Evolutionary conservation across 768 basidiomycete species (phyloP), one percentile per base, ranked within the genome.

Genomic region (Leucosporidium yakuticum): DNA sequence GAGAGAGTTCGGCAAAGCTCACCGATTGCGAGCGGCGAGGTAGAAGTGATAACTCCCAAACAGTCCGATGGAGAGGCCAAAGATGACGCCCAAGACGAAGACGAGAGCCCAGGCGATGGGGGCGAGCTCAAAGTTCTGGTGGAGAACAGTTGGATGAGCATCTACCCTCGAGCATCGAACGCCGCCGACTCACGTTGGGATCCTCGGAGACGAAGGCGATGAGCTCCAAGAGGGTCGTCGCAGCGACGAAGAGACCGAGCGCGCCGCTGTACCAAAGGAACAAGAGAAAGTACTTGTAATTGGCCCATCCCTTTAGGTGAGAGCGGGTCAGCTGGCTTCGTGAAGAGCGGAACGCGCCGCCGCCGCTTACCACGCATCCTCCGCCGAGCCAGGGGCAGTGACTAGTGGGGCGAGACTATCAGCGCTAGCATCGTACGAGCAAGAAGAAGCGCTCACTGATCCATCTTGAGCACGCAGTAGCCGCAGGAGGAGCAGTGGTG

Each of bases 351-450:
- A 19, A 8, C 50, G 47, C 4, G 15, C 21, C 12, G 34, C 14
- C 29, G 4, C 32, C 23, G 39, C 62, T 34, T n/a, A 65, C 71
- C 19, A 63, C 64, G 51, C 68, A 69, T 4, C 65, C 68, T 1
- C 68, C 71, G 7, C 71, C 71, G 29, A 69, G 65, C 71, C 71
- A 73, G 0, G 71, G 71, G n/a, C 71, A 73, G 65, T 73, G 71
- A 34, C 29, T 23, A 19, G 9, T 51, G 6, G 23, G 14, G 50
- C 25, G 50, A 51, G 50, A 51, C 3, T 8, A n/a, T 51, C 50
- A n/a, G 50, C 50, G n/a, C 8, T 15, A 29, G 5, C 17, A 2
- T 20, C 29, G 4, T 32, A 2, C 6, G 31, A 8, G 7, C 2
- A 4, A 20, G 4, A 6, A 5, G 19, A 27, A 14, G 29, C 29